Base-by-base conservation (phyloP, 1,139 yeast species). In the Candida sanyaensis region DNA sequence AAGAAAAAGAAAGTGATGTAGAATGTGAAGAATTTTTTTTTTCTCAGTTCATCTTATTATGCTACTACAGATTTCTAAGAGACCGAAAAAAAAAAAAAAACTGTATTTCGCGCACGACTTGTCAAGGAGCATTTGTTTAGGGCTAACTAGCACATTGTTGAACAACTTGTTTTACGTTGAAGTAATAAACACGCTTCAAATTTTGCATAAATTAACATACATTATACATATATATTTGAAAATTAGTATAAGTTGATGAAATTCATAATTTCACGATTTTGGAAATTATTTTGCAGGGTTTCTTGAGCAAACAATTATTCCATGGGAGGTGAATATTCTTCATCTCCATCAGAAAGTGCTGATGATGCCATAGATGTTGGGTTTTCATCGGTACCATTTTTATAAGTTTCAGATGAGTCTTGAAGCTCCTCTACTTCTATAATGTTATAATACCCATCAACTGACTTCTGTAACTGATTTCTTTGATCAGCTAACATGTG, bases 401-500 rank as follows among this genome's bases (percentile, higher is more conserved):
- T 36, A 13, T 23, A 36, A n/a, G 39, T 36, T 24, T 24, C 39
- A 3, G 39, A 36, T 3, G 39, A 36, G 6, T 36, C 28, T 11
- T 24, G 29, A 10, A 36, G 39, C 9, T 28, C 17, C 3, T 26
- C 29, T 13, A 13, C 38, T 24, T 30, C 40, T 27, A n/a, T 7
- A 5, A 4, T 36, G 10, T 23, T 11, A 17, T 43, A 13, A 37
- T 10, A 38, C 5, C 24, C n/a, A 27, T 45, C 46, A 38, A 50
- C 26, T 17, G 32, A 9, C n/a, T 21, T 21, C 33, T 31, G 39
- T 13, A 47, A 30, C n/a, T 31, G 21, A 13, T 42, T 44, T 32
- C 41, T 40, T 27, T 40, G 38, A 12, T 23, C 32, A 10, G 38
- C 33, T 17, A 49, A 41, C 11, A 11, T 29, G 24, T 38, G 46